Conservation (phyloP, 768 basidiomycete species). For the Lactarius sanguifluus region DNA sequence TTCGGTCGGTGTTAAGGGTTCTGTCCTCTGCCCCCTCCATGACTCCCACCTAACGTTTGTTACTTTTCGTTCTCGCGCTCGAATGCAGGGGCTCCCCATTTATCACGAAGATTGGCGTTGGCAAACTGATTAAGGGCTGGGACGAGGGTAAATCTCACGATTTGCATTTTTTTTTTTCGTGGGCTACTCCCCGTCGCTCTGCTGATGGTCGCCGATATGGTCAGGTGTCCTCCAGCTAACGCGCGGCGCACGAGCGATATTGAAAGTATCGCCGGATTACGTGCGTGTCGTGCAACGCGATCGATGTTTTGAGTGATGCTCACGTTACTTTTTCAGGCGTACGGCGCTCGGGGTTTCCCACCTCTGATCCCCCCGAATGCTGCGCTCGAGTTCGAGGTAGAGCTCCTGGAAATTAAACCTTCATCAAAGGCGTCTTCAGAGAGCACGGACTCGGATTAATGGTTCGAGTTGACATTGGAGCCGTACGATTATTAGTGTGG, state of each 20-base stretch:
- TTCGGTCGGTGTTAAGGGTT: conserved; percentile 50
- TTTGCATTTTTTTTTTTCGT: background rate
- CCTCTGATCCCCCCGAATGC: conserved; percentile 76
- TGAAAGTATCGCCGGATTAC: conserved; percentile 70
- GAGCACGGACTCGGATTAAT: background rate
- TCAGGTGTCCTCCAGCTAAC: conserved; percentile 75
- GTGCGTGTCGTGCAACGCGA: conserved; percentile 45
- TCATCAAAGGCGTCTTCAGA: conserved; percentile 28
- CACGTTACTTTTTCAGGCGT: conserved; percentile 47
- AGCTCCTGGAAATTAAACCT: conserved; percentile 65
- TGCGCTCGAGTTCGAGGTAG: conserved; percentile 78
- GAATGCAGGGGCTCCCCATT: conserved; percentile 55
- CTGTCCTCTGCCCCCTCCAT: background rate
- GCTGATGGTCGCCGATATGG: conserved; percentile 22
- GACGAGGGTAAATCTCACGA: conserved; percentile 63
- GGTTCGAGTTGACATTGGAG: background rate
- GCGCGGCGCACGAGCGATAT: conserved; percentile 65
- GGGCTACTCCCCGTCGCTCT: background rate
- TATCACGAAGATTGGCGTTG: conserved; percentile 67
- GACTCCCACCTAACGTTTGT: background rate
- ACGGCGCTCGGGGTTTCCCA: conserved; percentile 70
- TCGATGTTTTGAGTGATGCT: background rate
- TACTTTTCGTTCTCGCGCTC: background rate
- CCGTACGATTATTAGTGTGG: background rate
- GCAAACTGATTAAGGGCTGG: conserved; percentile 86